Percentiles rank a stretch among this genome's conserved stretches.
Conservation (phyloP, 306 rosid genomes). For the Pyrus betulifolia region DNA sequence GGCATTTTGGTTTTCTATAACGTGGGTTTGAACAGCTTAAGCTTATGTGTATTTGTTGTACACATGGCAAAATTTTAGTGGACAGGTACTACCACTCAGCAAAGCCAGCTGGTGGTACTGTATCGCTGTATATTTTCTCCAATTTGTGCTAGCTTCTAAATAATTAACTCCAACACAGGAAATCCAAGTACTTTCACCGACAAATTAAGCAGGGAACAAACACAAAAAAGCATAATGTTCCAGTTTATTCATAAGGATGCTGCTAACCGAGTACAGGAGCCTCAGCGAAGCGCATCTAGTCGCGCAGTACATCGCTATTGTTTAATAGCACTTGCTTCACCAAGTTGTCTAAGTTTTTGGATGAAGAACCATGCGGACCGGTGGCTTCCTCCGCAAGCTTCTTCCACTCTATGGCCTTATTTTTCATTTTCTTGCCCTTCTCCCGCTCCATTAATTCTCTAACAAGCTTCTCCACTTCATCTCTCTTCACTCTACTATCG, state of each 20-base stretch:
- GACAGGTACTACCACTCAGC: too few relatives aligned
- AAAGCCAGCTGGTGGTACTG: too few relatives aligned
- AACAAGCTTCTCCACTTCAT: conserved; percentile 13
- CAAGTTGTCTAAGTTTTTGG: not conserved
- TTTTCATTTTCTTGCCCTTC: conserved; percentile 13
- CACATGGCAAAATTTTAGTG: too few relatives aligned
- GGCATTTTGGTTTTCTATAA: too few relatives aligned
- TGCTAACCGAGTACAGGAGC: not conserved
- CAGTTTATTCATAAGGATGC: not conserved
- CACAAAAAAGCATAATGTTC: not conserved
- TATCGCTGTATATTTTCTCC: too few relatives aligned
- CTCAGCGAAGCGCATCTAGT: not conserved
- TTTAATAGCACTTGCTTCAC: not conserved
- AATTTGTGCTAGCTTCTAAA: too few relatives aligned
- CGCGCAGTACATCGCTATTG: not conserved
- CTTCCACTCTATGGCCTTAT: conserved; percentile 14
- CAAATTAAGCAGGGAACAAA: too few relatives aligned
- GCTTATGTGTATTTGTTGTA: too few relatives aligned
- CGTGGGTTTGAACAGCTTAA: too few relatives aligned
- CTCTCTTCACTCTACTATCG: conserved; percentile 6
- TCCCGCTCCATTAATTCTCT: conserved; percentile 8
- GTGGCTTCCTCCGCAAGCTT: conserved; percentile 8
- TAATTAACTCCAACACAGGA: not conserved
- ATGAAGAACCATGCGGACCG: not conserved
- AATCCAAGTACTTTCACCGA: not conserved